phyloP scores from a whole-genome alignment of 768 basidiomycete species.

The Hygrocybe coccinea region DNA sequence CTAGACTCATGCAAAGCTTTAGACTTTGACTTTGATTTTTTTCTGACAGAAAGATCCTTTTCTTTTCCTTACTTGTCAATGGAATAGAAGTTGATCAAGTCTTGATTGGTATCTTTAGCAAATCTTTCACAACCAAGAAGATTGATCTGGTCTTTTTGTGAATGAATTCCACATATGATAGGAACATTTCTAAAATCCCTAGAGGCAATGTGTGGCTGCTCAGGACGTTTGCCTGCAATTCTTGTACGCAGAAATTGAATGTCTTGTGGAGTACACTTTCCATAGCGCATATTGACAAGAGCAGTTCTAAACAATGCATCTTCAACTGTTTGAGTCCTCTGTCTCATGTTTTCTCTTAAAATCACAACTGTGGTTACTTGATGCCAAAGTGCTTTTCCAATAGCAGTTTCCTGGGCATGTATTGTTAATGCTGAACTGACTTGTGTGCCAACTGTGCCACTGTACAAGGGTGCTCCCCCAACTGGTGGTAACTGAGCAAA shows the following conservation, averaged over 20 bases:
- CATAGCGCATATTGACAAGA: slow-evolving; percentile 25
- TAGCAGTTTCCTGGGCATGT: slow-evolving; percentile 12
- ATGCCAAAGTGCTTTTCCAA: slow-evolving; percentile 5
- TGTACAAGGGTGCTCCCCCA: slow-evolving; percentile 11
- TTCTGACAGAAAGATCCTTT: neutral
- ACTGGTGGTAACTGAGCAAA: slow-evolving; percentile 42
- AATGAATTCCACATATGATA: slow-evolving; percentile 22
- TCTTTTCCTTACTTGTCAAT: slow-evolving; percentile 1
- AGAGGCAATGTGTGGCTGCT: slow-evolving; percentile 5
- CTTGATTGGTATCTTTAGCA: slow-evolving; percentile 18
- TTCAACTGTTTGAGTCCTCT: slow-evolving; percentile 6
- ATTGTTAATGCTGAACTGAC: neutral
- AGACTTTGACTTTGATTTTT: neutral
- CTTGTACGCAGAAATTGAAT: slow-evolving; percentile 15
- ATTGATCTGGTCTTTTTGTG: slow-evolving; percentile 24
- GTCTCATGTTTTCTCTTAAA: slow-evolving; percentile 17
- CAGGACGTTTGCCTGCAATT: slow-evolving; percentile 5
- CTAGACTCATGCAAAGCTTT: neutral
- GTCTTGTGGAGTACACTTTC: slow-evolving; percentile 21
- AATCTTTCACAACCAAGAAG: slow-evolving; percentile 16
- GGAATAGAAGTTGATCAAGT: slow-evolving; percentile 10
- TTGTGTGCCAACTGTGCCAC: neutral
- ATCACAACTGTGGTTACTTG: too few relatives aligned
- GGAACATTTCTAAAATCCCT: slow-evolving; percentile 19
- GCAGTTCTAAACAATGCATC: slow-evolving; percentile 19